Evolutionary conservation across 352 stramenopile species (phyloP).

Genomic region (Globisporangium alternatum): DNA sequence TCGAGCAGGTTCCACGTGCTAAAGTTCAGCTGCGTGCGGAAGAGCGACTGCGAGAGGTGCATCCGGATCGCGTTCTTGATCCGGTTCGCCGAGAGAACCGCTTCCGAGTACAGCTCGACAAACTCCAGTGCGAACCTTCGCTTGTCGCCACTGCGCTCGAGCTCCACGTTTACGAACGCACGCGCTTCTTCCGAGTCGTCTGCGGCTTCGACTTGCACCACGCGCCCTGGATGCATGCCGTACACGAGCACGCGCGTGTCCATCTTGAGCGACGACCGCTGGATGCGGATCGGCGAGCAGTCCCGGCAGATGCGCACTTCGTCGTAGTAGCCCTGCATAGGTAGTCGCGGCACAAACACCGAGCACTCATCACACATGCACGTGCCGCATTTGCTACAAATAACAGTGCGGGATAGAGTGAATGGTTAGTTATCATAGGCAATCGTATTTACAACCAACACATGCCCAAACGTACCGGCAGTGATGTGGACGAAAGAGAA

Average conservation of each 20-base stretch:
- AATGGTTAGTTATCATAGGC: background rate
- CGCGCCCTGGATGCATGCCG: slow-evolving; percentile 54
- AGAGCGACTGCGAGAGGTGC: slow-evolving; percentile 72
- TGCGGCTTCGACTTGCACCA: slow-evolving; percentile 60
- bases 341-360: slow-evolving; percentile 65
- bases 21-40: slow-evolving; percentile 82
- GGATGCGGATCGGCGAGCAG: slow-evolving; percentile 72
- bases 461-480: slow-evolving; percentile 41
- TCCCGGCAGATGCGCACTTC: slow-evolving; percentile 81
- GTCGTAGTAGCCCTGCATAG: slow-evolving; percentile 83
- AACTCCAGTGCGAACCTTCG: slow-evolving; percentile 56
- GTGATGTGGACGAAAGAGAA: slow-evolving; percentile 78
- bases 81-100: slow-evolving; percentile 70
- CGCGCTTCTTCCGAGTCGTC: slow-evolving; percentile 53
- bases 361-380: slow-evolving; percentile 87
- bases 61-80: slow-evolving; percentile 77
- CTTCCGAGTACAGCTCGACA: slow-evolving; percentile 79
- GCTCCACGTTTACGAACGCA: slow-evolving; percentile 59
- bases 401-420: background rate
- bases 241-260: slow-evolving; percentile 78
- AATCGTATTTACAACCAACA: background rate
- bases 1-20: slow-evolving; percentile 85
- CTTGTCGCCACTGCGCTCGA: slow-evolving; percentile 38
- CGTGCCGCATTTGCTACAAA: slow-evolving; percentile 68
- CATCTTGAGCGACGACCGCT: slow-evolving; percentile 58